These are phyloP conservation scores for Sordaria brevicollis DNA, from an alignment of 495 filamentous ascomycete species.

Conservation along the genomic window DNA sequence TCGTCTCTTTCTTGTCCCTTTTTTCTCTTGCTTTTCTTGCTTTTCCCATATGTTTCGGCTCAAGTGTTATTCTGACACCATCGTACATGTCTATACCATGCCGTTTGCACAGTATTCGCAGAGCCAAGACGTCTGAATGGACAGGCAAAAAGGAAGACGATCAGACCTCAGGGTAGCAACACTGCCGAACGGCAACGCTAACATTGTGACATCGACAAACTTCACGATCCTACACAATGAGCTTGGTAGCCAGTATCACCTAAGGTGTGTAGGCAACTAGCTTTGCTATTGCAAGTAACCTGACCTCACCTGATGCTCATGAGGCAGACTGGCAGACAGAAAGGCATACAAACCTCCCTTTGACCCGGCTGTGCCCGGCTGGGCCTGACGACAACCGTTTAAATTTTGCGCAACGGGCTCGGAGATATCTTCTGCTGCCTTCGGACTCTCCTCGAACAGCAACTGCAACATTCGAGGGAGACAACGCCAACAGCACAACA, in stretches of 20 bases:
- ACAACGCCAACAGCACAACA: not conserved
- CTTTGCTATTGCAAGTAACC: not conserved
- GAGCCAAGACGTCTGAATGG: not conserved
- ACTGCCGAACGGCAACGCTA: not conserved
- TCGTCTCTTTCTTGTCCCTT: not conserved
- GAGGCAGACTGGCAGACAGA: not conserved
- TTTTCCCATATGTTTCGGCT: not conserved
- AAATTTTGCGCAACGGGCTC: not conserved
- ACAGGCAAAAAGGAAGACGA: not conserved
- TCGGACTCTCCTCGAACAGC: not conserved
- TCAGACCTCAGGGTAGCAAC: not conserved
- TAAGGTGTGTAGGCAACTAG: not conserved
- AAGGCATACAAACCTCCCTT: not conserved
- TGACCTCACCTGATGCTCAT: not conserved
- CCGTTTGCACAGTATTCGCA: not conserved
- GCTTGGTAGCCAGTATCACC: not conserved
- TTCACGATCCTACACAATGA: not conserved
- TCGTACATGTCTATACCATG: not conserved
- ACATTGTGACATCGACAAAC: not conserved
- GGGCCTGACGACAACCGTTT: not conserved
- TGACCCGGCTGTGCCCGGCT: not conserved
- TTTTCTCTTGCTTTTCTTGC: not conserved
- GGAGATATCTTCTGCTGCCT: not conserved
- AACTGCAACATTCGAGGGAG: not conserved
- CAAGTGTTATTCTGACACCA: not conserved